Evolutionary conservation across 2,329 filamentous ascomycete genomes (phyloP), one percentile per base, ranked within the genome.

Genomic region (Blastomyces silverae): DNA sequence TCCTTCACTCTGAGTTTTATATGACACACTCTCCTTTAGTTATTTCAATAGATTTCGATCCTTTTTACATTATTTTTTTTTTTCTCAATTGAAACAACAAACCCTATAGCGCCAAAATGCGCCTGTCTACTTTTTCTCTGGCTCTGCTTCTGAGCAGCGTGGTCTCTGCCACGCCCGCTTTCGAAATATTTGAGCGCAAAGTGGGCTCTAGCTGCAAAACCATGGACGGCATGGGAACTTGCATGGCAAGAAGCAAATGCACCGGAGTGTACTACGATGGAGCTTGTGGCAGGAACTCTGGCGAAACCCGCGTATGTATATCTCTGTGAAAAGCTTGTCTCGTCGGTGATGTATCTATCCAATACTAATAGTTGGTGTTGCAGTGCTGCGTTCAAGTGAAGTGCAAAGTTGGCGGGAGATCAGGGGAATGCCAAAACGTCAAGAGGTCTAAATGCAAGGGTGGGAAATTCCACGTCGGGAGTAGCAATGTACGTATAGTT

Each of bases 341-440:
- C 28, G 28, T 57, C 3, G n/a, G 28, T 17, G 6, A 4, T 39
- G 37, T 37, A 6, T 46, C 7, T 22, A 39, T 60, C 8, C 25
- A 7, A 61, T 61, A 22, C 34, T 37, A 42, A 39, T 28, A 60
- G 17, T 25, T 61, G 20, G 15, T 52, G 10, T 3, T 39, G 17
- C 31, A 65, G 64, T 65, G 64, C 64, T 65, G 64, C 25, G 64
- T 65, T 28, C 48, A 63, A 50, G 39, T 65, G 8, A 37, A 61
- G 34, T 65, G 64, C 39, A 58, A 57, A 39, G 60, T 53, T 20
- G 64, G 53, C 8, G 60, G 50, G 1, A 52, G 53, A 34, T 22
- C 28, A 17, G 64, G 64, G 2, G 42, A 50, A 17, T 65, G 64
- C 20, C 48, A 50, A 48, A 65, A 52, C 11, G n/a, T n/a, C n/a